phyloP scores from a whole-genome alignment of 331 rosid genomes.

The Malus hybrid region DNA sequence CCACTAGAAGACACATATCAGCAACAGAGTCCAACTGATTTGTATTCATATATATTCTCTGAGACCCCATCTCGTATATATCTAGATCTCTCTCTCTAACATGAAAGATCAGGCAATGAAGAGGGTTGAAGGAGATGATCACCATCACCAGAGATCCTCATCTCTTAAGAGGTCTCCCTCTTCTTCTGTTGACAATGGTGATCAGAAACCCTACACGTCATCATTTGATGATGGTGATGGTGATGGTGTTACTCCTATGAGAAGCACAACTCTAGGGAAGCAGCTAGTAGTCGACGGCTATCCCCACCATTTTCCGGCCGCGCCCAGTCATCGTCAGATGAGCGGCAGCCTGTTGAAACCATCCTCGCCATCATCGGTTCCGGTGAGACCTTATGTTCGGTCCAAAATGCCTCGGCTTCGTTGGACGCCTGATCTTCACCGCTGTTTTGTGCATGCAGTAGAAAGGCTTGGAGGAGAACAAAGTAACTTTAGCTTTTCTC shows the following conservation, averaged over 20 bases:
- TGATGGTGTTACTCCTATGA: no score
- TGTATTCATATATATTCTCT: slow-evolving; percentile 43
- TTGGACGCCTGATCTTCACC: slow-evolving; percentile 85
- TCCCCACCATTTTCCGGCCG: neutral
- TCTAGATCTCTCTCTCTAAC: no score
- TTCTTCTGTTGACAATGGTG: slow-evolving; percentile 20
- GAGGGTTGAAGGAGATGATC: slow-evolving; percentile 9
- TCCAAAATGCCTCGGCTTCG: slow-evolving; percentile 75
- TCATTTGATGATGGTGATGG: no score
- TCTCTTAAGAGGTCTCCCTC: slow-evolving; percentile 11
- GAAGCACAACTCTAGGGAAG: neutral
- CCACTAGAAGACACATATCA: slow-evolving; percentile 45
- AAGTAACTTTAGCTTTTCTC: slow-evolving; percentile 24
- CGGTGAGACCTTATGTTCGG: slow-evolving; percentile 55
- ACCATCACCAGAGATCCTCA: neutral
- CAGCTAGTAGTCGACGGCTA: neutral
- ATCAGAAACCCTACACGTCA: neutral
- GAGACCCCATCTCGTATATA: neutral
- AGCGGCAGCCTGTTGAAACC: slow-evolving; percentile 26
- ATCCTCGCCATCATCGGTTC: neutral
- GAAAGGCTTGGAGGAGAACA: slow-evolving; percentile 79
- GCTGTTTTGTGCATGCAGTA: slow-evolving; percentile 77
- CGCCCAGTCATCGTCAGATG: slow-evolving; percentile 5
- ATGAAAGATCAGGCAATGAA: slow-evolving; percentile 12
- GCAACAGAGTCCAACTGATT: slow-evolving; percentile 27